These are phyloP conservation scores for Trichoderma sp. DNA, from an alignment of 2,329 filamentous ascomycete species.

Conservation along the genomic window DNA sequence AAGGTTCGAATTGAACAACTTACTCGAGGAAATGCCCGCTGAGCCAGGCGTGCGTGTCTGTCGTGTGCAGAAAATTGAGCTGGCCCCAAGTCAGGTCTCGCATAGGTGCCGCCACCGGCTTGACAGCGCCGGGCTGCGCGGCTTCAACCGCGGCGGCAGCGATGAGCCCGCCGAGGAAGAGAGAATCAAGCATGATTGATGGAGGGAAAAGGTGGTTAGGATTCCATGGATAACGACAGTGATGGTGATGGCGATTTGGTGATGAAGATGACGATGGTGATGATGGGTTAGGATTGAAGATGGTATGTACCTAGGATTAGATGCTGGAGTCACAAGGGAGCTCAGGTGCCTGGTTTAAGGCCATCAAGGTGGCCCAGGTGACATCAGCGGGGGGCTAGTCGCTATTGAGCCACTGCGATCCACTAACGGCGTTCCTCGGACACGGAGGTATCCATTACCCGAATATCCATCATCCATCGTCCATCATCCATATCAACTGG, in stretches of 20 bases:
- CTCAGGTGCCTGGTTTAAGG: background rate
- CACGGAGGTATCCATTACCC: background rate
- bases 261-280: background rate
- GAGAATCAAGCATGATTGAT: conserved; percentile 33
- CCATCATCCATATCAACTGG: too few relatives aligned
- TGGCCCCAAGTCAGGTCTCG: conserved; percentile 87
- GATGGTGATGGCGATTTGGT: background rate
- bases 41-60: conserved; percentile 94
- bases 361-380: conserved; percentile 18
- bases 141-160: conserved; percentile 40
- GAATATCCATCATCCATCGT: background rate
- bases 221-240: conserved; percentile 5
- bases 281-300: background rate
- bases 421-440: background rate
- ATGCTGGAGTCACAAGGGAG: background rate
- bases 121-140: conserved; percentile 76
- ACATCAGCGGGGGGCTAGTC: conserved; percentile 9
- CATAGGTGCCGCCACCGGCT: conserved; percentile 75
- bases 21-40: conserved; percentile 90
- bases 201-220: background rate
- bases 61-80: conserved; percentile 95
- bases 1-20: conserved; percentile 25
- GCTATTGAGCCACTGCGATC: background rate
- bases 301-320: background rate
- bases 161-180: conserved; percentile 31